A percentile compares a stretch with the other conserved stretches of the same genome.
Conservation (phyloP, 1,284 basidiomycete species). For the Marasmius tenuissimus region DNA sequence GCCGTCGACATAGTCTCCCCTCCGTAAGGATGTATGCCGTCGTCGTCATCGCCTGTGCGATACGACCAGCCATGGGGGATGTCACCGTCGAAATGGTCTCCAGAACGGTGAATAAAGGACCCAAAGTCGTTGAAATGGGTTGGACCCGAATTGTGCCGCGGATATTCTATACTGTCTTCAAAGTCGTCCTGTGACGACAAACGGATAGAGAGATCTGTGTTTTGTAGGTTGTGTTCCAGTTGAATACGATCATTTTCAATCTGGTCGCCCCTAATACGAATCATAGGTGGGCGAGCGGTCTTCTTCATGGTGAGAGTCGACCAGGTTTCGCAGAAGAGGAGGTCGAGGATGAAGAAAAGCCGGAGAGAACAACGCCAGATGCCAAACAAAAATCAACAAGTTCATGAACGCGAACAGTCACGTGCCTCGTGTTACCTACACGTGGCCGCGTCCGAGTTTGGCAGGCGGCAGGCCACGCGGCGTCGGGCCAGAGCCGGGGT, state of each 20-base stretch:
- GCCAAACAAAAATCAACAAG: neutral
- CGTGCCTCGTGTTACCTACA: neutral
- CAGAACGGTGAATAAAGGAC: conserved; percentile 59
- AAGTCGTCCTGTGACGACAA: conserved; percentile 47
- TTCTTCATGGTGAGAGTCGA: neutral
- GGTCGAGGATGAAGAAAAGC: neutral
- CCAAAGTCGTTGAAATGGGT: conserved; percentile 53
- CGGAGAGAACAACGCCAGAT: neutral
- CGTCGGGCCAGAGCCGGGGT: neutral
- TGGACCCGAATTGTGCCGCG: conserved; percentile 61
- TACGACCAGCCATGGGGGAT: conserved; percentile 65
- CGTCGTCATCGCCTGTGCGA: conserved; percentile 61
- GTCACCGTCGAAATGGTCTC: conserved; percentile 55
- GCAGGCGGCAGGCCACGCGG: neutral
- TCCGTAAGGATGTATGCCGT: conserved; percentile 62
- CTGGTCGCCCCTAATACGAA: conserved; percentile 62
- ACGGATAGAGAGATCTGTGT: conserved; percentile 68
- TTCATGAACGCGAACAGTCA: neutral
- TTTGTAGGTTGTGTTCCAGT: conserved; percentile 72
- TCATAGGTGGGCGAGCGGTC: neutral
- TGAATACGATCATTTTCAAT: conserved; percentile 70
- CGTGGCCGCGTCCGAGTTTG: neutral
- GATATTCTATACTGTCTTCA: conserved; percentile 59
- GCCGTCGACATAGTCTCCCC: conserved; percentile 76
- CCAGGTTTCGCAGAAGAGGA: neutral